Percentiles rank a stretch among this genome's conserved stretches.
These are phyloP conservation scores for Penicillium psychrosexuale DNA, from an alignment of 2,329 filamentous ascomycete species.

Conservation along the genomic window DNA sequence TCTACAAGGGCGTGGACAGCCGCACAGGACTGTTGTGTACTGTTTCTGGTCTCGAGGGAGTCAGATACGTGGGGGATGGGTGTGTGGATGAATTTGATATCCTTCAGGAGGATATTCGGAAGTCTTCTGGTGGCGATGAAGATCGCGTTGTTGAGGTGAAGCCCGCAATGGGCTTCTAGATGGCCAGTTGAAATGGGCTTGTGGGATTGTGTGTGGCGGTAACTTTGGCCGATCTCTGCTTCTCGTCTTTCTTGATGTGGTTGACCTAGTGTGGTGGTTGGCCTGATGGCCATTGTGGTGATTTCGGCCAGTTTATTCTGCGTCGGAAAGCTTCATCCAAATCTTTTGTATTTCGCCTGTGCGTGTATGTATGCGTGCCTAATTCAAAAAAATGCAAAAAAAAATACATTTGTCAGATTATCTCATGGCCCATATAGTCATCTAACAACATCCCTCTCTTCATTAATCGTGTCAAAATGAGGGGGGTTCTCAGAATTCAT, in stretches of 20 bases:
- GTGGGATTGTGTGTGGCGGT: not conserved
- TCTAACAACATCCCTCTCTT: not conserved
- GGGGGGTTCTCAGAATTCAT: not conserved
- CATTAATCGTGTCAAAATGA: not conserved
- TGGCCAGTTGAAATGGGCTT: not conserved
- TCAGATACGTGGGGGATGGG: constrained; percentile 20
- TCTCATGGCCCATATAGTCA: not conserved
- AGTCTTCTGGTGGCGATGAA: not conserved
- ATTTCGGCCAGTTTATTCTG: not conserved
- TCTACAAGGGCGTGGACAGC: constrained; percentile 16
- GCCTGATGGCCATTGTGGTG: not conserved
- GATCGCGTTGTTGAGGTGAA: not conserved
- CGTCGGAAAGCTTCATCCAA: not conserved
- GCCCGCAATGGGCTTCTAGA: not conserved
- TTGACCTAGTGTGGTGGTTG: not conserved
- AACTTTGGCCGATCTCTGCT: not conserved
- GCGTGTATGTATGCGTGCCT: not conserved
- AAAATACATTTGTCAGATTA: not conserved
- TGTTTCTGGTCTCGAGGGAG: not conserved
- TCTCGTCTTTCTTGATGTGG: not conserved
- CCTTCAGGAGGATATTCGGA: constrained; percentile 16
- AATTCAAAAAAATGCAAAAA: not conserved
- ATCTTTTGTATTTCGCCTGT: not conserved
- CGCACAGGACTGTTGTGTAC: constrained; percentile 9
- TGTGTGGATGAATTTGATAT: constrained; percentile 22